Base-by-base conservation (phyloP, 192 early-diverging fungal species). In the Geranomyces variabilis region DNA sequence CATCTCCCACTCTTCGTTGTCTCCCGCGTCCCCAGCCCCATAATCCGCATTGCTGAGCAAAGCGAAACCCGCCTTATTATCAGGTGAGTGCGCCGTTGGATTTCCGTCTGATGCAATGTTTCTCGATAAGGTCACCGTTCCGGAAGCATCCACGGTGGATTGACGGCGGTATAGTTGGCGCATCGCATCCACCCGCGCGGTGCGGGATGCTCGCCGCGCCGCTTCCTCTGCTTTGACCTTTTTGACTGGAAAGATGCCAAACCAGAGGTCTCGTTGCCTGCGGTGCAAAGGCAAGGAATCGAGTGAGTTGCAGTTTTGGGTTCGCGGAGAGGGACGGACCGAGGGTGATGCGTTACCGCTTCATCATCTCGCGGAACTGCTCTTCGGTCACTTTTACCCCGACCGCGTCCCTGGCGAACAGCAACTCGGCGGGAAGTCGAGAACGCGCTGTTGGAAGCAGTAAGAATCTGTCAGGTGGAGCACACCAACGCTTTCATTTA, bases 181-280 rank as follows among this genome's bases (percentile, higher is more conserved):
- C 55, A 75, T 65, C 9, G 73, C 36, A 36, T 67, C 48, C 17
- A 69, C 60, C 10, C 58, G 70, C 33, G 29, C 41, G 19, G 53
- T 24, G 21, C 44, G 21, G 58, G 29, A 34, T 9, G 22, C 33
- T 17, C 17, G 15, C 21, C 26, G 21, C 14, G 45, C 47, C 57
- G 6, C 43, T 15, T 21, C 53, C 10, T 75, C 21, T 10, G 36
- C 5, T 41, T 41, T 41, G 26, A 53, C 19, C 49, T 41, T 70
- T 44, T 59, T 28, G 28, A 67, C 65, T 19, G 48, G 48, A 53
- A 79, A 77, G 17, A 59, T 47, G 51, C 79, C 74, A 53, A 81
- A 83, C 79, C 78, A 80, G 34, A 77, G 60, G 17, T 60, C 60
- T 41, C 68, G 59, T 65, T 80, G 77, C 10, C 73, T 75, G 14